Base-by-base conservation (phyloP, 2,329 filamentous ascomycete species). In the Aspergillus transmontanensis region DNA sequence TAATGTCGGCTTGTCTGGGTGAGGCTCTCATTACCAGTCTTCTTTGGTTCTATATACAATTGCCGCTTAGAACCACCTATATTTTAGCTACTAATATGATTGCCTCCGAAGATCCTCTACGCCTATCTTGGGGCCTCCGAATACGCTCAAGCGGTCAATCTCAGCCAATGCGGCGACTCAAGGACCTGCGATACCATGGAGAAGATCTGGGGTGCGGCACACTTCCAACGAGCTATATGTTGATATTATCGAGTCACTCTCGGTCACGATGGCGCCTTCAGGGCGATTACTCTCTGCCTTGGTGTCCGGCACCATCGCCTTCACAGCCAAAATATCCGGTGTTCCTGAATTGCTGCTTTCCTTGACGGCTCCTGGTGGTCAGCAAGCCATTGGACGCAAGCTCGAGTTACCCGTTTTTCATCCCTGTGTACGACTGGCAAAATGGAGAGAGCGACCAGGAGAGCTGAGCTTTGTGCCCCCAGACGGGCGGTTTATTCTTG, bases 221-320 rank as follows among this genome's bases (percentile, higher is more conserved):
- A 98, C 94, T 4, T 96, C 92, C 60, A 99, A 98, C 78, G 95
- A 99, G 78, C 85, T 99, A 69, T 98, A 98, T 76, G 94, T 97
- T 62, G 95, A 99, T 76, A 88, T 99, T 14, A 88, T 99, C 65
- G 95, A 99, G 81, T 93, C 92, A 1, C 83, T 99, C 0, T 87
- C 89, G 1, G 92, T 97, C 46, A 97, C 91, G 0, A 85, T 98
- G 48, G 93, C 95, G 0, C 95, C 95, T 0, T 97, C 94, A 0
- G 95, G 95, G 5, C 86, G 93, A 16, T 90, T 94, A 1, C 84
- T 99, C 26, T 89, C 92, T 9, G 94, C 95, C 3, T 90, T 96
- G 67, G 91, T 93, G 16, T 91, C 95, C 70, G 95, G 95, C 19
- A 96, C 93, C 5, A 94, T 99, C 69, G 94, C 92, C 1, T 98